Base-by-base conservation (phyloP, 345 rosid species). In the Jatropha curcas region DNA sequence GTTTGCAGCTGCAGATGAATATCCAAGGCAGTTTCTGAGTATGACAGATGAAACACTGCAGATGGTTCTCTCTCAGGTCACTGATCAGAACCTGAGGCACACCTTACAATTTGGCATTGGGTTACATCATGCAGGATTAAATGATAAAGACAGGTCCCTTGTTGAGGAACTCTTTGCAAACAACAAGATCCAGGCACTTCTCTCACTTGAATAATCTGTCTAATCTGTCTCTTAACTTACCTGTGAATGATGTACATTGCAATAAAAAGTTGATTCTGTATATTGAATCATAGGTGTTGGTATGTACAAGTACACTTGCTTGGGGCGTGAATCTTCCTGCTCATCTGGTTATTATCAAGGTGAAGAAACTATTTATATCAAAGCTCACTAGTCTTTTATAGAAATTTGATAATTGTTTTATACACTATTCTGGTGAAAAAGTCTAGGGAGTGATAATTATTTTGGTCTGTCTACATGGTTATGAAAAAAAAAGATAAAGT, bases 261-360 rank as follows among this genome's bases (percentile, higher is more conserved):
- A 60, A 31, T 4, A 50, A 33, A 19, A 22, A 68, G 39, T 39
- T 46, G 67, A 33, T 41, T n/a, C 6, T 63, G 5, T 45, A 12
- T 25, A 5, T 61, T 33, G 20, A 50, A 43, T 50, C 25, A 35
- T 71, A 94, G 98, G 98, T 94, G 53, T 82, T 94, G 87, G 93
- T 94, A 75, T 90, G 95, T 76, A 94, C 98, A 71, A 94, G 97
- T 82, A 94, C 98, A 31, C 81, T 92, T 73, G 98, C 98, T 45
- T 94, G 98, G 98, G 98, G 98, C 64, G 98, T 94, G 76, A 94
- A 94, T 76, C 88, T 92, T 77, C 98, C 98, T 56, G 98, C 98
- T 67, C 97, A 94, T 86, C 84, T 94, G 74, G 98, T 94, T 75
- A 94, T 94, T 74, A 92, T 92, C 79, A 94, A 94, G 98, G 98